Evolutionary conservation across 2,329 filamentous ascomycete genomes (phyloP).

Genomic region (Fusarium sp.): DNA sequence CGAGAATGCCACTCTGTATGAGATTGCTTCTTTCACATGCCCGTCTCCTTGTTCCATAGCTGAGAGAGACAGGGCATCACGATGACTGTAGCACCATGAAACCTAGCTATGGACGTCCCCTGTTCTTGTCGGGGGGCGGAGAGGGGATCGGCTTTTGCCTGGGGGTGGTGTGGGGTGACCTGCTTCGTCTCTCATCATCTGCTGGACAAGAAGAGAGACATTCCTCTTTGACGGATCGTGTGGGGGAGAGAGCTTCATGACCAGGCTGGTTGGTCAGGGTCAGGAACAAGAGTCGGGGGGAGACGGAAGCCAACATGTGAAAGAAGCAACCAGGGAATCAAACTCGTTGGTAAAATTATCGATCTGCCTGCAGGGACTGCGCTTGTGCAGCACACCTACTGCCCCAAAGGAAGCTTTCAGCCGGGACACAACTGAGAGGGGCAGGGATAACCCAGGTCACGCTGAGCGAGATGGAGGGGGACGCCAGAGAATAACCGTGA

Average conservation of each 20-base stretch:
- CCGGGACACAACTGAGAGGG: background rate
- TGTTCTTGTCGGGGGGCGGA: slow-evolving; percentile 7
- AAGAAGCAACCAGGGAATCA: background rate
- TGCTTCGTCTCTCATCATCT: background rate
- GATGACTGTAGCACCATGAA: background rate
- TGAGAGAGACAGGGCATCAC: slow-evolving; percentile 27
- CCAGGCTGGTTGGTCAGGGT: background rate
- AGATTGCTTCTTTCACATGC: slow-evolving; percentile 31
- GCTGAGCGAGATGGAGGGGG: background rate
- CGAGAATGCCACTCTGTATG: slow-evolving; percentile 15
- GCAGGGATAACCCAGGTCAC: background rate
- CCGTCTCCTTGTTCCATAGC: background rate
- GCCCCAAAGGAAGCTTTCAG: background rate
- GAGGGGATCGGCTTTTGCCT: slow-evolving; percentile 6
- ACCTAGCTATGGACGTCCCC: slow-evolving; percentile 1
- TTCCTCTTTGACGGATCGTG: background rate
- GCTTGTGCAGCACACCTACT: background rate
- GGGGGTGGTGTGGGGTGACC: slow-evolving; percentile 11
- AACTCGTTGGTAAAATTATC: background rate
- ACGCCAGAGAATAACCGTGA: background rate
- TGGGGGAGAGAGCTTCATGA: background rate
- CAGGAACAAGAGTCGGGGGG: slow-evolving; percentile 31
- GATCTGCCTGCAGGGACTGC: slow-evolving; percentile 19
- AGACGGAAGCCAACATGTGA: slow-evolving; percentile 30
- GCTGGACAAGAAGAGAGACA: background rate